These are phyloP conservation scores for Dryadomyces sulphureus DNA, from an alignment of 2,329 filamentous ascomycete species.

Conservation along the genomic window DNA sequence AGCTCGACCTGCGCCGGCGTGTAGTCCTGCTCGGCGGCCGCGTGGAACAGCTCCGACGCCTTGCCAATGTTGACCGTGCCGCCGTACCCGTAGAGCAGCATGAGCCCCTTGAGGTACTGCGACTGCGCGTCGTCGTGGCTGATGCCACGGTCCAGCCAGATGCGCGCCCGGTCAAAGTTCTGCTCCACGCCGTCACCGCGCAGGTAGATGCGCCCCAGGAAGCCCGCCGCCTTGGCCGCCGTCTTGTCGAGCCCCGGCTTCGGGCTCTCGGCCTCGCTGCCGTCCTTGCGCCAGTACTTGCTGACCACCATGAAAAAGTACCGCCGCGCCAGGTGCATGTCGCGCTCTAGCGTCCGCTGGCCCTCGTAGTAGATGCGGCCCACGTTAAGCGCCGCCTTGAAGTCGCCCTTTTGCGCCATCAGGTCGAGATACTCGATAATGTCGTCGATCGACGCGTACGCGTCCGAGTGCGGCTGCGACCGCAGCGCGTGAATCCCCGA, in stretches of 20 bases:
- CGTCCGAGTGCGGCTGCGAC: slow-evolving; percentile 58
- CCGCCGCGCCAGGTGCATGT: slow-evolving; percentile 57
- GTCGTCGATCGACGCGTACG: slow-evolving; percentile 78
- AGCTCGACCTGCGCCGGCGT: slow-evolving; percentile 70
- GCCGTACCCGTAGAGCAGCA: slow-evolving; percentile 65
- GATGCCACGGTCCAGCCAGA: slow-evolving; percentile 74
- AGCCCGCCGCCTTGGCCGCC: slow-evolving; percentile 72
- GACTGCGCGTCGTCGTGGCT: slow-evolving; percentile 65
- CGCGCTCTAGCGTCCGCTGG: slow-evolving; percentile 56
- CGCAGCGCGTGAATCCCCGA: slow-evolving; percentile 70
- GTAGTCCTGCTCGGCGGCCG: slow-evolving; percentile 69
- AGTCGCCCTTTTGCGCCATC: slow-evolving; percentile 78
- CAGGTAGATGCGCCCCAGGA: slow-evolving; percentile 77
- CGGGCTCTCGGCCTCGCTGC: slow-evolving; percentile 55
- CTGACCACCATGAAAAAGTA: slow-evolving; percentile 72
- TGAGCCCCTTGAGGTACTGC: slow-evolving; percentile 70
- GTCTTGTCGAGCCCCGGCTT: slow-evolving; percentile 60
- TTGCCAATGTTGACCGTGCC: slow-evolving; percentile 49
- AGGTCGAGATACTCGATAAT: slow-evolving; percentile 88
- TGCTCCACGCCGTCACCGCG: slow-evolving; percentile 74
- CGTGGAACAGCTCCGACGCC: slow-evolving; percentile 63
- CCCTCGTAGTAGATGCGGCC: slow-evolving; percentile 84
- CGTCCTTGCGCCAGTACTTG: slow-evolving; percentile 68
- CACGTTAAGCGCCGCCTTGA: slow-evolving; percentile 73
- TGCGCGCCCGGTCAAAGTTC: slow-evolving; percentile 58